phyloP scores from a whole-genome alignment of 768 basidiomycete species.

The Lactifluus hygrophoroides region DNA sequence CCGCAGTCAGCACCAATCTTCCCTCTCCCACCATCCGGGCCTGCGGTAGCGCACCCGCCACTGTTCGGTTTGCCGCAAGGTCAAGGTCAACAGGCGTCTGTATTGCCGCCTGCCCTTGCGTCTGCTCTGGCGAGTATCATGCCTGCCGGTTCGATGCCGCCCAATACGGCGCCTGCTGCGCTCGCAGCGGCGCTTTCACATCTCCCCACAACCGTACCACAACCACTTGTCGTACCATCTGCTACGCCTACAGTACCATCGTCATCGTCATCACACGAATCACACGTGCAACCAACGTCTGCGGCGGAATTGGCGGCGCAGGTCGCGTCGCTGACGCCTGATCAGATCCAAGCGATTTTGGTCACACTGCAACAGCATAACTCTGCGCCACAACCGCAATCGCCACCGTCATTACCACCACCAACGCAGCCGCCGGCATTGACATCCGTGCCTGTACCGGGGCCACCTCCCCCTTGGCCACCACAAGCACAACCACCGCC shows the following conservation, averaged over 20 bases:
- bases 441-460: not conserved
- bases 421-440: not conserved
- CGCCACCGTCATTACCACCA: not conserved
- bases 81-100: not conserved
- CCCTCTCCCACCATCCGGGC: not conserved
- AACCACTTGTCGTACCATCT: slow-evolving; percentile 22
- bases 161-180: slow-evolving; percentile 4
- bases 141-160: not conserved
- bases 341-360: slow-evolving; percentile 64
- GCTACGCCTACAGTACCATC: slow-evolving; percentile 24
- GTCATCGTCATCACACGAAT: too few species aligned
- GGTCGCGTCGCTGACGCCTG: slow-evolving; percentile 65
- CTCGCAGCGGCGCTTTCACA: slow-evolving; percentile 17
- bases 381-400: not conserved
- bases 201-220: slow-evolving; percentile 10
- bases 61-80: not conserved
- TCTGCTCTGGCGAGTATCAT: slow-evolving; percentile 14
- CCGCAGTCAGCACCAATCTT: not conserved
- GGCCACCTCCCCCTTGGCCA: not conserved
- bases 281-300: slow-evolving; percentile 27
- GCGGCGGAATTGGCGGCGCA: slow-evolving; percentile 54
- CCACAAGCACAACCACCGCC: not conserved
- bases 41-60: not conserved
- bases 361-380: slow-evolving; percentile 39
- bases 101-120: slow-evolving; percentile 13